Evolutionary conservation across 768 basidiomycete genomes (phyloP), one percentile per base, ranked within the genome.

Genomic region (Lentinula guzmanii): DNA sequence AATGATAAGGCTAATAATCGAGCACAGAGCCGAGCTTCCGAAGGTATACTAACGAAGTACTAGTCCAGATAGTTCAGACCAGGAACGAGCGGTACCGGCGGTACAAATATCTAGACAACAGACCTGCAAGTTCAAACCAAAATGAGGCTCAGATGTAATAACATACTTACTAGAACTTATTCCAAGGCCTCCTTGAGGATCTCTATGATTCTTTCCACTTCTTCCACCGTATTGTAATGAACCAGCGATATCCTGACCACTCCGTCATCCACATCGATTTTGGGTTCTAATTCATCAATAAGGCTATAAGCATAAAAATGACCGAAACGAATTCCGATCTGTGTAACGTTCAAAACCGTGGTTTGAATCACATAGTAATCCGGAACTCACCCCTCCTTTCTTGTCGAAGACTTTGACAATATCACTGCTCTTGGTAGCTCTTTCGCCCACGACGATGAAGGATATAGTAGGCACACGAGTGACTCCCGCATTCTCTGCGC

Each of bases 241-340:
- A 90, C 88, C 31, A 92, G 70, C 1, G 89, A 90, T 59, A 91
- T 83, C 3, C 91, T 81, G 21, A 91, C 86, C 3, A 89, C 85
- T 0, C 84, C 89, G 62, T 91, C 89, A 0, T 79, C 76, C 0
- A 77, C 69, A 65, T 88, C 82, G 50, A 89, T 62, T 63, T 82
- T 83, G 7, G 88, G 87, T 16, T 69, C 70, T 8, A 89, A 72
- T 31, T 74, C 71, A 6, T 79, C 74, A 8, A 89, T 72, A 15
- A 90, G 73, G 0, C 82, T 84, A 67, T 87, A 87, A 3, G 90
- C 89, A 67, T 91, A 91, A 68, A 87, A 91, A 68, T 92, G 86
- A 1, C 90, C 90, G 61, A 81, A 90, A 21, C 88, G 86, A 61
- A 92, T 88, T 0, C 90, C 90, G 52, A 90, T 80, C 90, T 92